Base-by-base conservation (phyloP, 768 basidiomycete genomes). In the Chalciporus chontae region DNA sequence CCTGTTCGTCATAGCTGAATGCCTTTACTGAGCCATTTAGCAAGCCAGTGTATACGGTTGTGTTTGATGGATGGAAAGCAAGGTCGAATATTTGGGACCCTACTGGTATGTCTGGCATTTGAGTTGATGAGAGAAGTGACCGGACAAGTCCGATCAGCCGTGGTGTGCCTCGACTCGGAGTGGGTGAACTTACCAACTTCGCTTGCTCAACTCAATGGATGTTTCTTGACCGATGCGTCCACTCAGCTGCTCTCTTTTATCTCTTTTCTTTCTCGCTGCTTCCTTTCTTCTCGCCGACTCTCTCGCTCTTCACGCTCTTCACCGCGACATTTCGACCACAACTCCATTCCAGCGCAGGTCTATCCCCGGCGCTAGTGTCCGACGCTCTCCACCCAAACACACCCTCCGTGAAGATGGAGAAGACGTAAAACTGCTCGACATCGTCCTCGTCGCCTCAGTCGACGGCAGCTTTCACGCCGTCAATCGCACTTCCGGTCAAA, bases 381-480 rank as follows among this genome's bases (percentile, higher is more conserved):
- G 47, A 37, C 52, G 45, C 54, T 10, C 51, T 19, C 36, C 38
- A 11, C 26, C 47, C 37, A 53, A 57, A 43, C 49, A 19, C 43
- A 23, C 53, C 10, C 48, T 47, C 19, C 26, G 19, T 32, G 52
- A 62, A 51, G 53, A 57, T 47, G 51, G 48, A 1, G 59, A 71
- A 38, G 81, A 86, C 49, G 73, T 83, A 17, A 77, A 85, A 43
- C 71, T 95, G 10, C 68, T 93, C 51, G 87, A 95, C 60, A 79
- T 90, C 47, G 87, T 96, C 23, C 80, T 99, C 15, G 79, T 95
- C 10, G 90, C 94, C 1, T 93, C 93, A 7, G 84, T 99, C 23
- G 94, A 98, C 69, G 95, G 95, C 21, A 91, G 85, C 50, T 84
- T 99, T 29, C 94, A 97, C 73, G 96, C 93, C 0, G 76, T 98